These are phyloP conservation scores for Auxenochlorella pyrenoidosa DNA, from an alignment of 139 green algal species.

Conservation along the genomic window DNA sequence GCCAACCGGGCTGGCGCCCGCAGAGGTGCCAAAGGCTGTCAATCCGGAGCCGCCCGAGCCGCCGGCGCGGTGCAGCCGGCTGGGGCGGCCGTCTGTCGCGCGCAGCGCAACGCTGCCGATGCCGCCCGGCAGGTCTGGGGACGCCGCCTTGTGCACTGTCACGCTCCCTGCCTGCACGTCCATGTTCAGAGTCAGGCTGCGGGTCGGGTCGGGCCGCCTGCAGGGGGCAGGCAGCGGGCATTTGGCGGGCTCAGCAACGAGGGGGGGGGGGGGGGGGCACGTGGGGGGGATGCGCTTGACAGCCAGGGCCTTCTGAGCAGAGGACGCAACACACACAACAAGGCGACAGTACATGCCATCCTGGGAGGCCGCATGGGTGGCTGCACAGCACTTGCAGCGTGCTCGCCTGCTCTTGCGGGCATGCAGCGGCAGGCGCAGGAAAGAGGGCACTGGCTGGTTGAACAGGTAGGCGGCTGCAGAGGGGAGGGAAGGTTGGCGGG, in stretches of 20 bases:
- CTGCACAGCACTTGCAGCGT: too few relatives aligned
- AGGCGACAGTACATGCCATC: too few relatives aligned
- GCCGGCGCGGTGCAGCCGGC: not conserved
- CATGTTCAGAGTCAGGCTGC: slow-evolving; percentile 9
- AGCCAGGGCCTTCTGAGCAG: not conserved
- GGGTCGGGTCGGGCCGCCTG: slow-evolving; percentile 5
- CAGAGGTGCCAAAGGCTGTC: not conserved
- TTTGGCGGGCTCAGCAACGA: too few relatives aligned
- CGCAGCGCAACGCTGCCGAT: not conserved
- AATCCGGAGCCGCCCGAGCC: not conserved
- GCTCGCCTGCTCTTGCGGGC: not conserved
- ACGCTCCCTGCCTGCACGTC: not conserved
- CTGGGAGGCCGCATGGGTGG: too few relatives aligned
- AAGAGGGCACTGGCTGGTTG: slow-evolving; percentile 47
- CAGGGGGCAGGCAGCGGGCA: not conserved
- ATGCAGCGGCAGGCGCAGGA: slow-evolving; percentile 32
- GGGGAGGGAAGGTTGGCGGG: not conserved
- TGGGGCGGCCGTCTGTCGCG: not conserved
- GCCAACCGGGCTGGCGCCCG: not conserved
- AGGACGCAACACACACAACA: too few relatives aligned
- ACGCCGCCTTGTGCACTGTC: slow-evolving; percentile 11
- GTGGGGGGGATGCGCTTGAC: not conserved
- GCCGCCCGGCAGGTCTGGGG: not conserved
- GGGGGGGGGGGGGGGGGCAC: not conserved
- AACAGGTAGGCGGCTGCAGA: slow-evolving; percentile 35